Percentiles rank a stretch among this genome's conserved stretches.
Conservation (phyloP, 768 basidiomycete species). For the Pholiota conissans region DNA sequence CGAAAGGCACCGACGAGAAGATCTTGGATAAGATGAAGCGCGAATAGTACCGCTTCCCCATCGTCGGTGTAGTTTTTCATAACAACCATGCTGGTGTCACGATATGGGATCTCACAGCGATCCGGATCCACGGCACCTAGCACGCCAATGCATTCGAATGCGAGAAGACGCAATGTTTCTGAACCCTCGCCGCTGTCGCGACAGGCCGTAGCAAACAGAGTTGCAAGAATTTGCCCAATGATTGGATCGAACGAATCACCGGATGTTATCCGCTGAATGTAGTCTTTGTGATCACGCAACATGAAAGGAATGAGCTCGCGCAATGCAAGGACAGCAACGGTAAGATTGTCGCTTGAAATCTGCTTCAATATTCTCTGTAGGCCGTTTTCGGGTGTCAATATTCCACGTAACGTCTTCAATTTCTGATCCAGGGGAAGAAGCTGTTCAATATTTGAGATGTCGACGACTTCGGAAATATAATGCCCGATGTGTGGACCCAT, state of each 20-base stretch:
- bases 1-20: slow-evolving; percentile 89
- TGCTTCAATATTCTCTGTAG: slow-evolving; percentile 74
- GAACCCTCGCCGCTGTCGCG: slow-evolving; percentile 73
- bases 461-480: slow-evolving; percentile 77
- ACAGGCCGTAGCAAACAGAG: slow-evolving; percentile 67
- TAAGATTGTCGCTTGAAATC: slow-evolving; percentile 74
- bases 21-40: slow-evolving; percentile 80
- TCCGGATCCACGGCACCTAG: slow-evolving; percentile 96
- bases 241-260: slow-evolving; percentile 87
- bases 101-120: slow-evolving; percentile 67
- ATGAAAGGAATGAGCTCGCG: slow-evolving; percentile 75
- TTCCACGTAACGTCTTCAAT: slow-evolving; percentile 44
- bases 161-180: slow-evolving; percentile 64
- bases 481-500: slow-evolving; percentile 52
- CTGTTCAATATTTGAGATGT: slow-evolving; percentile 71
- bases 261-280: slow-evolving; percentile 63
- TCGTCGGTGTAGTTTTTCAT: slow-evolving; percentile 80
- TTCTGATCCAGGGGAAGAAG: slow-evolving; percentile 43
- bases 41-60: slow-evolving; percentile 75
- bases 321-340: slow-evolving; percentile 72
- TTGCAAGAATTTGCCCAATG: slow-evolving; percentile 65
- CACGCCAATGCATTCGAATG: slow-evolving; percentile 89
- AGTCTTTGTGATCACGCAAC: slow-evolving; percentile 43
- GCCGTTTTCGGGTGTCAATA: slow-evolving; percentile 52
- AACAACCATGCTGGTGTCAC: slow-evolving; percentile 68